Conservation (phyloP, 352 stramenopile species). For the Phytophthora sansomeana region DNA sequence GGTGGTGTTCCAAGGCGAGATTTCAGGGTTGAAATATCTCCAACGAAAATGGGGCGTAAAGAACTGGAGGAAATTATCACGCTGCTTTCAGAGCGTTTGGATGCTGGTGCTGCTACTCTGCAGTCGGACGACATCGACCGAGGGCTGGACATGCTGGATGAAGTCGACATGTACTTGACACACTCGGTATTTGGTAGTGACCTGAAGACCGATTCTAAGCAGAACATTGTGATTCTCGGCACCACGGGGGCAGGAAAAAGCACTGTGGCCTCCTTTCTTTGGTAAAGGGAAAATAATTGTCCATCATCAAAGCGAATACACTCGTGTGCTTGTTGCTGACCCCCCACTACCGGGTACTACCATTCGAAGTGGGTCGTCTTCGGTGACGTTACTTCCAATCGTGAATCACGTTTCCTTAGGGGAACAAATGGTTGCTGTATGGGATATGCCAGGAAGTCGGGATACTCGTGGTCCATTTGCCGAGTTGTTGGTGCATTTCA, state of each 20-base stretch:
- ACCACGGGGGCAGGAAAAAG: conserved; percentile 30
- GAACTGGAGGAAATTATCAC: not conserved
- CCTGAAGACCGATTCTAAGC: not conserved
- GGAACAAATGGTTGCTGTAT: conserved; percentile 9
- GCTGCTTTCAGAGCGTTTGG: not conserved
- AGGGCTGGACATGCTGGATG: conserved; percentile 9
- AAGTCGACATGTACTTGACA: conserved; percentile 30
- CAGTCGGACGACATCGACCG: conserved; percentile 12
- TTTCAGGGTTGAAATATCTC: no score
- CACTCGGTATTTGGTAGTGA: not conserved
- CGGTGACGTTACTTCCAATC: conserved; percentile 14
- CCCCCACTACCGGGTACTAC: conserved; percentile 2
- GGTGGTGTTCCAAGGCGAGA: no score
- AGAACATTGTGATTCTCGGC: conserved; percentile 27
- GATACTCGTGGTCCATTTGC: conserved; percentile 32
- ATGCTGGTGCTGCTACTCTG: not conserved
- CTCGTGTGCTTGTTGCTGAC: conserved; percentile 12
- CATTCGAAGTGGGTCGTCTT: conserved; percentile 22
- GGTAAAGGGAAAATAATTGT: conserved; percentile 17
- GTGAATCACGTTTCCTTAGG: conserved; percentile 1
- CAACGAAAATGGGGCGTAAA: not conserved
- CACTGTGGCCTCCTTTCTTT: conserved; percentile 33
- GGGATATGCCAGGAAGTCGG: conserved; percentile 40
- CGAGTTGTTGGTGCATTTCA: no score
- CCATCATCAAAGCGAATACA: conserved; percentile 12